Evolutionary conservation across 495 filamentous ascomycete species (phyloP).

Genomic region (Entonaema liquescens): DNA sequence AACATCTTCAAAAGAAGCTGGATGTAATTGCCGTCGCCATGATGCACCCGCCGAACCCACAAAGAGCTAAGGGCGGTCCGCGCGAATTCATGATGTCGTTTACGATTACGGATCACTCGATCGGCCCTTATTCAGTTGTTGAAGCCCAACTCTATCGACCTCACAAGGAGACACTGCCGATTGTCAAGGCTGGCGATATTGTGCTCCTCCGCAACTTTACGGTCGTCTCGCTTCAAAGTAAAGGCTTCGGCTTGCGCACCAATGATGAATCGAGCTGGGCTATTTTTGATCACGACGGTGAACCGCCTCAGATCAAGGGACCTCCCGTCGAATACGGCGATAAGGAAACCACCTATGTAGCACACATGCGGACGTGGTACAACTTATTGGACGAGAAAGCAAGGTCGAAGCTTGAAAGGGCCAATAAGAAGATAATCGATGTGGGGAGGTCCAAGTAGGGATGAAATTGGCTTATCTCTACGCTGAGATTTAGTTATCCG

Average conservation of each 20-base stretch:
- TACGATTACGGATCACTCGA: slow-evolving; percentile 72
- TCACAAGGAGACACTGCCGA: slow-evolving; percentile 74
- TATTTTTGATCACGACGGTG: slow-evolving; percentile 57
- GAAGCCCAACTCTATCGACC: slow-evolving; percentile 79
- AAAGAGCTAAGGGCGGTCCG: slow-evolving; percentile 70
- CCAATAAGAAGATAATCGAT: slow-evolving; percentile 50
- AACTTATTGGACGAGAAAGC: slow-evolving; percentile 48
- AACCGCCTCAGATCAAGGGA: slow-evolving; percentile 55
- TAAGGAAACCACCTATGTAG: slow-evolving; percentile 47
- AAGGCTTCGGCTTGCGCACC: slow-evolving; percentile 58
- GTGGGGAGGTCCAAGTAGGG: slow-evolving; percentile 37
- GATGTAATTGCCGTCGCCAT: slow-evolving; percentile 76
- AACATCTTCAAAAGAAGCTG: slow-evolving; percentile 61
- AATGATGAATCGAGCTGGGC: slow-evolving; percentile 67
- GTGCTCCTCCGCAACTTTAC: slow-evolving; percentile 79
- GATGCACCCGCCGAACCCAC: slow-evolving; percentile 60
- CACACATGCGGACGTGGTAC: slow-evolving; percentile 52
- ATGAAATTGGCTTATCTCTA: neutral
- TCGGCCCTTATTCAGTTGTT: slow-evolving; percentile 54
- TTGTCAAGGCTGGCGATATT: slow-evolving; percentile 73
- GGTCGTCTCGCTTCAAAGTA: slow-evolving; percentile 64
- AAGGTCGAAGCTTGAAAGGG: slow-evolving; percentile 51
- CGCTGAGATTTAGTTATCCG: neutral
- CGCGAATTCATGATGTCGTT: slow-evolving; percentile 75
- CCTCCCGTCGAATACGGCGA: slow-evolving; percentile 55